These are phyloP conservation scores for Arachis stenosperma DNA, from an alignment of 306 rosid genomes.

Conservation along the genomic window DNA sequence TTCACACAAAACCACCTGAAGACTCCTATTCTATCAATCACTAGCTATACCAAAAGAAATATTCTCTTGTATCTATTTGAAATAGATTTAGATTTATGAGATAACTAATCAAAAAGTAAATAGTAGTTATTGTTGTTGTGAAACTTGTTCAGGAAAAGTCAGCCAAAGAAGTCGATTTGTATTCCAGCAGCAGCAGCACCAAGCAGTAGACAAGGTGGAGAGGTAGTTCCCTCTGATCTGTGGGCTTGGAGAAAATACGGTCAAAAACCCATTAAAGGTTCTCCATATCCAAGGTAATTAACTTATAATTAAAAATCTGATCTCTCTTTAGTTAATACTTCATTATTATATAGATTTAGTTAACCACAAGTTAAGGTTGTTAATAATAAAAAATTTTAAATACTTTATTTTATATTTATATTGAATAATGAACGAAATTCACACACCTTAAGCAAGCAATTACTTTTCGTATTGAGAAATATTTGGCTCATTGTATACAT, in stretches of 20 bases:
- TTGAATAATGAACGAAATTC: neutral
- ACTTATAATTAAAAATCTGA: no score
- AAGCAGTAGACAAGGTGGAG: conserved; percentile 74
- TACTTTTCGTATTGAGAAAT: neutral
- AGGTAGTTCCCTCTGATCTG: conserved; percentile 85
- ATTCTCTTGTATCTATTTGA: no score
- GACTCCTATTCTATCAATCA: conserved; percentile 22
- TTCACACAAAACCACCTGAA: conserved; percentile 45
- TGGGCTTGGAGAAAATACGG: conserved; percentile 98
- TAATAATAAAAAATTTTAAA: no score
- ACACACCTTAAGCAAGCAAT: neutral
- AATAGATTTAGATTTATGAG: neutral
- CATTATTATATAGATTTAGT: no score
- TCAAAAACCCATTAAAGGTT: conserved; percentile 94
- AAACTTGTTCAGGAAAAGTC: conserved; percentile 60
- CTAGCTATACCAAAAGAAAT: neutral
- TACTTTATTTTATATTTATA: neutral
- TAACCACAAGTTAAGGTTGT: no score
- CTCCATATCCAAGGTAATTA: conserved; percentile 80
- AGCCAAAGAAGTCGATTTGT: conserved; percentile 76
- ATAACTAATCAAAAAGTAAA: conserved; percentile 3
- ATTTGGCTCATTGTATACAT: no score
- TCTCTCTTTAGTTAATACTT: no score
- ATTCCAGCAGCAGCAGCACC: conserved; percentile 84
- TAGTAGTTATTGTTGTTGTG: neutral